Evolutionary conservation across 2,329 filamentous ascomycete genomes (phyloP).

Genomic region (Plenodomus biglobosus): DNA sequence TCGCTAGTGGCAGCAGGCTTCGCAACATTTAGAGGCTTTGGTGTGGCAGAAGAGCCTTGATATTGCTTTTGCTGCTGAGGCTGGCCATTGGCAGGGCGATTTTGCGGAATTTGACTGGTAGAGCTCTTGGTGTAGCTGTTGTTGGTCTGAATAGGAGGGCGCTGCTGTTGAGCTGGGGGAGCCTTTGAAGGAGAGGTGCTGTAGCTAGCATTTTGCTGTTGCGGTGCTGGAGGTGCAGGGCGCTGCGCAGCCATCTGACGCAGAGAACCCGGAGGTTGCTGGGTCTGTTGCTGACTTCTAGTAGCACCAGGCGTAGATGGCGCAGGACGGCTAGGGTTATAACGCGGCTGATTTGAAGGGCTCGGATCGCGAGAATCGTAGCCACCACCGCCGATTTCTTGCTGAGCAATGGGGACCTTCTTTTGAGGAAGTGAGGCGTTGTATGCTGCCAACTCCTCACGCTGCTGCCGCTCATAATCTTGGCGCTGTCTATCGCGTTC

Average conservation of each 20-base stretch:
- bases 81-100: conserved; percentile 50
- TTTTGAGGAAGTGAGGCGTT: conserved; percentile 85
- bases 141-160: conserved; percentile 51
- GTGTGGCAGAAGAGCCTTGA: conserved; percentile 51
- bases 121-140: conserved; percentile 36
- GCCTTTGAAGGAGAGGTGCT: conserved; percentile 32
- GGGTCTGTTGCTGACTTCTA: conserved; percentile 52
- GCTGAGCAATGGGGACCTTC: conserved; percentile 78
- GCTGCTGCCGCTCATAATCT: conserved; percentile 50
- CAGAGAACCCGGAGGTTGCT: conserved; percentile 54
- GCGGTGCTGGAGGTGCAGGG: conserved; percentile 74
- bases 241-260: conserved; percentile 70
- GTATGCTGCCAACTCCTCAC: conserved; percentile 81
- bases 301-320: conserved; percentile 70
- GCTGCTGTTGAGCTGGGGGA: conserved; percentile 30
- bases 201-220: conserved; percentile 41
- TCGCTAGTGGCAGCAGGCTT: conserved; percentile 59
- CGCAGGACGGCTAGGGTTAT: conserved; percentile 81
- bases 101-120: conserved; percentile 45
- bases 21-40: conserved; percentile 58
- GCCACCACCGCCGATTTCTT: conserved; percentile 75
- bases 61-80: conserved; percentile 38
- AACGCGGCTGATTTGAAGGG: conserved; percentile 60
- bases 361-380: conserved; percentile 51
- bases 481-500: conserved; percentile 46